These are phyloP conservation scores for Stipa capillata DNA, from an alignment of 176 grass and related monocot species.

Conservation along the genomic window DNA sequence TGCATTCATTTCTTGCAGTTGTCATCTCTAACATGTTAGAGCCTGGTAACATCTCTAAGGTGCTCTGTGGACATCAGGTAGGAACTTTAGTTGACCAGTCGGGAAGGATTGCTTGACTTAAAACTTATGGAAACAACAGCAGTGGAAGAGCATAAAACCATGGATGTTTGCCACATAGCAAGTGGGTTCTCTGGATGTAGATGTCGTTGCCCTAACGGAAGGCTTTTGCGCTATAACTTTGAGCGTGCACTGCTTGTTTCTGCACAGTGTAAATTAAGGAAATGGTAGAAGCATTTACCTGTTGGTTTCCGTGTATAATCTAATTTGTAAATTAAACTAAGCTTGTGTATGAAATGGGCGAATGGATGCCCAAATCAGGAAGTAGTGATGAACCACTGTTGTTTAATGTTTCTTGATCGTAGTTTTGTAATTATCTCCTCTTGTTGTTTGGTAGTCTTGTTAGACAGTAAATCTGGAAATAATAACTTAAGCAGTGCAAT, in stretches of 20 bases:
- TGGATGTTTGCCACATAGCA: neutral
- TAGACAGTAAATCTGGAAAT: neutral
- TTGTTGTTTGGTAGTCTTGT: neutral
- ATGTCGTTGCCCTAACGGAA: neutral
- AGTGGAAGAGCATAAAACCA: neutral
- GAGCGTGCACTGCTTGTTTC: neutral
- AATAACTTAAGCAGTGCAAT: neutral
- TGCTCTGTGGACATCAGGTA: constrained; percentile 66
- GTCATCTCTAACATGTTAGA: constrained; percentile 61
- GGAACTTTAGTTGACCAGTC: constrained; percentile 69
- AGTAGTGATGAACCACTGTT: neutral
- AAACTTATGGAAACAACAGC: neutral
- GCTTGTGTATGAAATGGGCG: neutral
- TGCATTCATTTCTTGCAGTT: constrained; percentile 28
- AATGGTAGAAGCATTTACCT: too few relatives aligned
- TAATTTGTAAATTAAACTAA: neutral
- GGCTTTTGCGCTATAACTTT: neutral
- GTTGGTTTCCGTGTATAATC: neutral
- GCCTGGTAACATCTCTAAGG: constrained; percentile 65
- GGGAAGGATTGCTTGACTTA: constrained; percentile 41
- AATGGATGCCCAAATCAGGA: neutral
- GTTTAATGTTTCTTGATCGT: neutral
- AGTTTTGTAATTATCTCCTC: neutral
- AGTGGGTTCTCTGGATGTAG: neutral
- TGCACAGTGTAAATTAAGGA: neutral